These are phyloP conservation scores for Akanthomyces uredinophilus DNA, from an alignment of 2,329 filamentous ascomycete species.

Conservation along the genomic window DNA sequence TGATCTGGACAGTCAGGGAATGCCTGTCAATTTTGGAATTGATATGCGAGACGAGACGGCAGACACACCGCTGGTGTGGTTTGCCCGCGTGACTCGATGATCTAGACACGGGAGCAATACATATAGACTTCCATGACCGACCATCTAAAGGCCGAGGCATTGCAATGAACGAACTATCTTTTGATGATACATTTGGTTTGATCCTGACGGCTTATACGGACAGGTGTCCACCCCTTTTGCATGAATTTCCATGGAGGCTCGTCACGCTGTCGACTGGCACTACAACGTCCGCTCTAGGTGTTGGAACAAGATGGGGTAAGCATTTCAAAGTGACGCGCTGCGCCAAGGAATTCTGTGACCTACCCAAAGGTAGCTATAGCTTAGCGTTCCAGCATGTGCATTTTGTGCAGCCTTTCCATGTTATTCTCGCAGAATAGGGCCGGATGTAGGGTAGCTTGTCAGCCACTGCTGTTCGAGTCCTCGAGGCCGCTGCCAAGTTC, in stretches of 20 bases:
- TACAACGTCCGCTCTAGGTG: no score
- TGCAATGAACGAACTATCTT: no score
- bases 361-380: no score
- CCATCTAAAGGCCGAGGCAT: no score
- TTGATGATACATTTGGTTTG: no score
- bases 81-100: not conserved
- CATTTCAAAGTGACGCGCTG: constrained; percentile 21
- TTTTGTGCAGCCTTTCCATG: constrained; percentile 7
- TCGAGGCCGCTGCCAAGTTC: not conserved
- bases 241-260: no score
- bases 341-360: no score
- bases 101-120: not conserved
- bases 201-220: no score
- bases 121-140: no score
- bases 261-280: no score
- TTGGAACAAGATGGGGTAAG: constrained; percentile 29
- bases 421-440: not conserved
- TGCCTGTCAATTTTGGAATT: not conserved
- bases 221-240: no score
- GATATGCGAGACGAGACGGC: constrained; percentile 11
- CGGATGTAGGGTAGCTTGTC: not conserved
- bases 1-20: not conserved
- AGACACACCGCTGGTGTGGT: constrained; percentile 8
- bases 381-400: not conserved
- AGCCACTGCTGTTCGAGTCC: not conserved